These are phyloP conservation scores for Ilyonectria destructans DNA, from an alignment of 2,329 filamentous ascomycete species.

Conservation along the genomic window DNA sequence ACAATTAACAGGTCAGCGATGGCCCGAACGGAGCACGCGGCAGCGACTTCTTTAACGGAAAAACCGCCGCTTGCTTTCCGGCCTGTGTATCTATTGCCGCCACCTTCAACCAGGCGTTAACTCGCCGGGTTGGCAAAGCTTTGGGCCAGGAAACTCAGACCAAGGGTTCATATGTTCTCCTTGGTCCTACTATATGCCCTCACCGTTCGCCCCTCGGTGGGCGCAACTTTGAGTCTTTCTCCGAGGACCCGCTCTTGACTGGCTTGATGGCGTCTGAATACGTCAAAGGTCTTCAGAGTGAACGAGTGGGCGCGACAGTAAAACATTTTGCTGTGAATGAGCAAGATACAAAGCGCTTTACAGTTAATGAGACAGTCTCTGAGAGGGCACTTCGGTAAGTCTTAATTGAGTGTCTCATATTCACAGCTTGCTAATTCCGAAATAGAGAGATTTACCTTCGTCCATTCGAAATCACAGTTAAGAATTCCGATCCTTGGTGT, in stretches of 20 bases:
- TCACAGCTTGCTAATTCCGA: too few species aligned
- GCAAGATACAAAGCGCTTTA: slow-evolving; percentile 57
- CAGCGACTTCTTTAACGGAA: slow-evolving; percentile 34
- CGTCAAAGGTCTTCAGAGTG: slow-evolving; percentile 53
- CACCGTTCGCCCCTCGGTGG: slow-evolving; percentile 63
- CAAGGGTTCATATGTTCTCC: slow-evolving; percentile 71
- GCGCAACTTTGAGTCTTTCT: slow-evolving; percentile 75
- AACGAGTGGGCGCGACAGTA: slow-evolving; percentile 51
- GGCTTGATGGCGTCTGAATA: slow-evolving; percentile 46
- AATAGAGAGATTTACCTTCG: slow-evolving; percentile 72
- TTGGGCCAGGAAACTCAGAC: slow-evolving; percentile 40
- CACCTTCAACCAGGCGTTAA: slow-evolving; percentile 54
- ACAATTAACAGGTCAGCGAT: slow-evolving; percentile 19
- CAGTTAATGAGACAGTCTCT: slow-evolving; percentile 62
- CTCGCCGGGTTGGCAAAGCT: slow-evolving; percentile 31
- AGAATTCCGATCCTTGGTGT: slow-evolving; percentile 68
- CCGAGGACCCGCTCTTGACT: slow-evolving; percentile 63
- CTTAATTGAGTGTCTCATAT: background rate
- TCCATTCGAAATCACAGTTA: slow-evolving; percentile 75
- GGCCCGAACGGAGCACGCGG: slow-evolving; percentile 39
- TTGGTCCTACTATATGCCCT: slow-evolving; percentile 75
- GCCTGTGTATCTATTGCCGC: slow-evolving; percentile 48
- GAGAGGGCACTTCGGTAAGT: slow-evolving; percentile 67
- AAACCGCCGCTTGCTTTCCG: slow-evolving; percentile 41
- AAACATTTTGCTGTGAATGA: slow-evolving; percentile 63